A percentile compares a stretch with the other conserved stretches of the same genome.
These are phyloP conservation scores for Pyrenophora teres DNA, from an alignment of 2,329 filamentous ascomycete genomes.

Conservation along the genomic window DNA sequence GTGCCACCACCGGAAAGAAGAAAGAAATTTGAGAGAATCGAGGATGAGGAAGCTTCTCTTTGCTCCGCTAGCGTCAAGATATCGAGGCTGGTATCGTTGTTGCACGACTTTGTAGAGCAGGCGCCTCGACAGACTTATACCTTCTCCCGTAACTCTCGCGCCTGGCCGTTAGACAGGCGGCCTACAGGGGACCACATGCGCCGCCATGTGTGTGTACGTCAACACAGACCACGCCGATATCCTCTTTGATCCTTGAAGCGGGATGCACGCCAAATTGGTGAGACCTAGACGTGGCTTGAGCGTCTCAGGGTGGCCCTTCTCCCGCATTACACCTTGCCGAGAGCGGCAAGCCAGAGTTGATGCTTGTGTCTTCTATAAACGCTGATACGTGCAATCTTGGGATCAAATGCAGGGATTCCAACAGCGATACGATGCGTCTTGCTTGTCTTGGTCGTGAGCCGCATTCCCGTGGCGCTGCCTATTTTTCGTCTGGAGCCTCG, in stretches of 20 bases:
- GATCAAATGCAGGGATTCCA: conserved; percentile 25
- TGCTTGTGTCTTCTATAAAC: conserved; percentile 33
- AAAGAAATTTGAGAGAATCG: background rate
- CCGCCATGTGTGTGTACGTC: conserved; percentile 37
- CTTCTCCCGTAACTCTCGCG: conserved; percentile 26
- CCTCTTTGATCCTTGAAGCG: conserved; percentile 29
- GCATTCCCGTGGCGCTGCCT: conserved; percentile 30
- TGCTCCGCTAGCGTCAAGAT: conserved; percentile 8
- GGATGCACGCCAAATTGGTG: conserved; percentile 40
- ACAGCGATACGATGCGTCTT: conserved; percentile 22
- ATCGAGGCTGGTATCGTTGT: conserved; percentile 23
- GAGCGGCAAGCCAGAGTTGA: conserved; percentile 27
- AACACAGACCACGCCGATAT: conserved; percentile 28
- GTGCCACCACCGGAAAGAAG: background rate
- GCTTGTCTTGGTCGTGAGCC: conserved; percentile 31
- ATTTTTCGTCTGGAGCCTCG: conserved; percentile 35
- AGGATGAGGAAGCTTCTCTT: background rate
- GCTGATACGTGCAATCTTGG: conserved; percentile 35
- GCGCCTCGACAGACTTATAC: conserved; percentile 38
- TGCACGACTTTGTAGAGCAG: conserved; percentile 19
- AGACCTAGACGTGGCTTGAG: conserved; percentile 37
- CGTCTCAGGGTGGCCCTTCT: conserved; percentile 25
- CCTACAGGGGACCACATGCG: conserved; percentile 32
- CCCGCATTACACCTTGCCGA: conserved; percentile 31
- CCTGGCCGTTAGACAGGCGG: conserved; percentile 35